Conservation (phyloP, 2,329 filamentous ascomycete species). For the Diaporthe destruens region DNA sequence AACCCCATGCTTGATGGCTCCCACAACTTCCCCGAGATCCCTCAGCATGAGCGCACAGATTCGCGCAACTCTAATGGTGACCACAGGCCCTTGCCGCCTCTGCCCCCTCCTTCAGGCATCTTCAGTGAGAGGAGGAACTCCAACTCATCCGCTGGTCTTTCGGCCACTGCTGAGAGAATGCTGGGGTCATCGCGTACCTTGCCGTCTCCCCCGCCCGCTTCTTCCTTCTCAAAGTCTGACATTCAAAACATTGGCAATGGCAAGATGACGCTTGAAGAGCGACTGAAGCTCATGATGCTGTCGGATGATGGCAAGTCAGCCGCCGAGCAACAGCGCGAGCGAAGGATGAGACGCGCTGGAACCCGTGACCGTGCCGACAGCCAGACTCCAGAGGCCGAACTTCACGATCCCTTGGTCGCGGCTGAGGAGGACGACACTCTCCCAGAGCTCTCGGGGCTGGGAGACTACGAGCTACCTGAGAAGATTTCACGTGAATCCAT, state of each 20-base stretch:
- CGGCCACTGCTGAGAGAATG: constrained; percentile 79
- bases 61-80: constrained; percentile 84
- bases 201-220: constrained; percentile 79
- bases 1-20: constrained; percentile 74
- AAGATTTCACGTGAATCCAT: constrained; percentile 96
- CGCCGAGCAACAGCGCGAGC: constrained; percentile 75
- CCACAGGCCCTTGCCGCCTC: constrained; percentile 85
- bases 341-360: constrained; percentile 74
- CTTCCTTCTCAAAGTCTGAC: constrained; percentile 77
- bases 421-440: constrained; percentile 71
- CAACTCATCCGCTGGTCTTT: constrained; percentile 73
- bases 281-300: constrained; percentile 89
- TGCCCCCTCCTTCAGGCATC: constrained; percentile 71
- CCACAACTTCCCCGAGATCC: constrained; percentile 61
- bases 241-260: constrained; percentile 80
- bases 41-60: constrained; percentile 73
- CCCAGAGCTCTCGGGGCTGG: constrained; percentile 70
- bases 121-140: constrained; percentile 59
- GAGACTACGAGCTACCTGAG: constrained; percentile 76
- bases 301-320: constrained; percentile 75
- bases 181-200: constrained; percentile 75
- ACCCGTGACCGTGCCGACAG: constrained; percentile 56
- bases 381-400: constrained; percentile 58
- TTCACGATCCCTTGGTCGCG: constrained; percentile 54
- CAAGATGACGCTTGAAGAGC: constrained; percentile 87